A percentile compares a stretch with the other conserved stretches of the same genome.
These are phyloP conservation scores for Thielaviopsis populi DNA, from an alignment of 2,329 filamentous ascomycete genomes.

Conservation along the genomic window DNA sequence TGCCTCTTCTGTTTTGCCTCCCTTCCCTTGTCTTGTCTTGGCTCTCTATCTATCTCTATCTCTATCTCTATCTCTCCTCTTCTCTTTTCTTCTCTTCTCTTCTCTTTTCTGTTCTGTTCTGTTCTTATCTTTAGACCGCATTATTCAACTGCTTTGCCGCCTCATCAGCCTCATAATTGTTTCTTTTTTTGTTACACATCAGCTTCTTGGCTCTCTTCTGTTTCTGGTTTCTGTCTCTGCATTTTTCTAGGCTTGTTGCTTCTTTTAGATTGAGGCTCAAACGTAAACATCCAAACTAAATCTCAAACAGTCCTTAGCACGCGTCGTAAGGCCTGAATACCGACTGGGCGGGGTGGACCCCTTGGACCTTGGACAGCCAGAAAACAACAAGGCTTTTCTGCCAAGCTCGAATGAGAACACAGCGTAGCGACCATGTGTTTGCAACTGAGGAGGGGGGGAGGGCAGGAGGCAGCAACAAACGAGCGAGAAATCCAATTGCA, in stretches of 20 bases:
- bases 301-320: background rate
- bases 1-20: background rate
- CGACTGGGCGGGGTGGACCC: background rate
- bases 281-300: conserved; percentile 2
- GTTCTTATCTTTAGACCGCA: background rate
- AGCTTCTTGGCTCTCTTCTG: background rate
- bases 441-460: background rate
- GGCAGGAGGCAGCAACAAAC: background rate
- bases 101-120: background rate
- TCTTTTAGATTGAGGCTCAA: conserved; percentile 5
- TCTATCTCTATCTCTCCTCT: too few species aligned
- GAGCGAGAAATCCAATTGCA: too few species aligned
- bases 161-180: background rate
- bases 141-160: background rate
- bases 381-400: background rate
- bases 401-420: conserved; percentile 1
- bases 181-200: background rate
- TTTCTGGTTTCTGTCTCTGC: background rate
- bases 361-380: background rate
- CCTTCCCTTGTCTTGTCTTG: background rate
- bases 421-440: background rate
- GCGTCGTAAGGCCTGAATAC: background rate
- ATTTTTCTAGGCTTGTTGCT: background rate
- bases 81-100: background rate
- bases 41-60: too few species aligned